Percentiles rank a stretch among this genome's conserved stretches.
phyloP scores from a whole-genome alignment of 805 yeast genomes.

The Lachancea fermentati region DNA sequence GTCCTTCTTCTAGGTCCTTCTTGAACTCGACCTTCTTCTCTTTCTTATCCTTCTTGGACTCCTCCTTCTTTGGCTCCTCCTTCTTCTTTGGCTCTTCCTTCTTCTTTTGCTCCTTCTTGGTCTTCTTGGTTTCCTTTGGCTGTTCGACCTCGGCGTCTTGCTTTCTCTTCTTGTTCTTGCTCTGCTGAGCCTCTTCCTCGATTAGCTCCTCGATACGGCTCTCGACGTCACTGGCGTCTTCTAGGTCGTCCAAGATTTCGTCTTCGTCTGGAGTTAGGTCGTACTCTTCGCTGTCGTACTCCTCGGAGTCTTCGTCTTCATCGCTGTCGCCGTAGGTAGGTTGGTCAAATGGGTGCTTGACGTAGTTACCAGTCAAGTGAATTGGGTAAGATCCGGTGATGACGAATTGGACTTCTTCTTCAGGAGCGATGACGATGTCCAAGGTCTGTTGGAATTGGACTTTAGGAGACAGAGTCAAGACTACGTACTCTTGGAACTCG shows the following conservation, averaged over 20 bases:
- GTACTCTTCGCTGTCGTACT: constrained; percentile 38
- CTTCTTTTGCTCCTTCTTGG: constrained; percentile 31
- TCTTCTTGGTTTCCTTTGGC: constrained; percentile 30
- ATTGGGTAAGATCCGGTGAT: constrained; percentile 94
- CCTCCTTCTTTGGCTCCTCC: constrained; percentile 19
- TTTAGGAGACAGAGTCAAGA: constrained; percentile 88
- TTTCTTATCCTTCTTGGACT: constrained; percentile 33
- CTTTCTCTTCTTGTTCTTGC: constrained; percentile 30
- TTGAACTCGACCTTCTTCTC: constrained; percentile 84
- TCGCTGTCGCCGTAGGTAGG: constrained; percentile 40
- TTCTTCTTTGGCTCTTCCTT: constrained; percentile 29
- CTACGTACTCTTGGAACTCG: constrained; percentile 75
- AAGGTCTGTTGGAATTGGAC: constrained; percentile 81
- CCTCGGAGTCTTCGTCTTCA: constrained; percentile 46
- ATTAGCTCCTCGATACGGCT: constrained; percentile 69
- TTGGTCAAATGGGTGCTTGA: constrained; percentile 86
- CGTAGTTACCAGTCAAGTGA: constrained; percentile 90
- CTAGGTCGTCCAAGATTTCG: constrained; percentile 46
- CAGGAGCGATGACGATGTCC: constrained; percentile 86
- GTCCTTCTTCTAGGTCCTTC: constrained; percentile 91
- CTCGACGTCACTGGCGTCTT: constrained; percentile 65
- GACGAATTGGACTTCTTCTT: constrained; percentile 89
- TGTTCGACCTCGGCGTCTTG: constrained; percentile 35
- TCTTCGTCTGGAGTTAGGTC: constrained; percentile 47
- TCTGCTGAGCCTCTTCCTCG: constrained; percentile 33